Evolutionary conservation across 2,329 filamentous ascomycete genomes (phyloP), one percentile per base, ranked within the genome.

Genomic region (Cordyceps farinosa): DNA sequence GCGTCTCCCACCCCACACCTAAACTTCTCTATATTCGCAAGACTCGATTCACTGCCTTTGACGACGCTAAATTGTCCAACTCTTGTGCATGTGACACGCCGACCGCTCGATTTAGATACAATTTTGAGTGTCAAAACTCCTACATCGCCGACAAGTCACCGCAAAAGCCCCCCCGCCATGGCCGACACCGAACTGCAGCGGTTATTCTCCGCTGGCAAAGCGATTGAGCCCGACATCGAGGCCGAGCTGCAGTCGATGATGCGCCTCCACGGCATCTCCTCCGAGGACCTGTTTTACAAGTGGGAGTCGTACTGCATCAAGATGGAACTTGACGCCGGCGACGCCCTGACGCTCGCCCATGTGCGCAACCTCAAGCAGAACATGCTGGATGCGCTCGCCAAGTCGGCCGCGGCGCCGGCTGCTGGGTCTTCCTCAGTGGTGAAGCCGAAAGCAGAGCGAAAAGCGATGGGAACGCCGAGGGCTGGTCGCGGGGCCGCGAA

Each of bases 301-400:
- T 99, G 95, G 95, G 95, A 99, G 76, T 94, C 92, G 0, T 98
- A 97, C 81, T 93, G 90, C 76, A 89, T 99, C 74, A 96, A 94
- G 77, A 92, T 98, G 88, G 91, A 93, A 30, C 80, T 86, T 54
- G 91, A 96, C 63, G 90, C 92, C 63, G 87, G 88, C 66, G 87
- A 83, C 65, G 78, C 91, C 65, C 63, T 78, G 10, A 86, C 89
- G 54, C 81, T 96, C 48, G 85, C 89, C 44, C 89, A 85, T 0
- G 85, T 91, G 52, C 85, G 89, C 50, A 86, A 87, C 62, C 90
- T 99, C 73, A 97, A 97, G 75, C 90, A 92, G 72, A 89, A 91
- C 71, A 83, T 97, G 8, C 92, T 94, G 72, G 92, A 97, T 70
- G 83, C 85, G 44, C 79, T 98, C 59, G 93, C 97, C 74, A 86